phyloP scores from a whole-genome alignment of 2,329 filamentous ascomycete genomes.

The Arthroderma sp. region DNA sequence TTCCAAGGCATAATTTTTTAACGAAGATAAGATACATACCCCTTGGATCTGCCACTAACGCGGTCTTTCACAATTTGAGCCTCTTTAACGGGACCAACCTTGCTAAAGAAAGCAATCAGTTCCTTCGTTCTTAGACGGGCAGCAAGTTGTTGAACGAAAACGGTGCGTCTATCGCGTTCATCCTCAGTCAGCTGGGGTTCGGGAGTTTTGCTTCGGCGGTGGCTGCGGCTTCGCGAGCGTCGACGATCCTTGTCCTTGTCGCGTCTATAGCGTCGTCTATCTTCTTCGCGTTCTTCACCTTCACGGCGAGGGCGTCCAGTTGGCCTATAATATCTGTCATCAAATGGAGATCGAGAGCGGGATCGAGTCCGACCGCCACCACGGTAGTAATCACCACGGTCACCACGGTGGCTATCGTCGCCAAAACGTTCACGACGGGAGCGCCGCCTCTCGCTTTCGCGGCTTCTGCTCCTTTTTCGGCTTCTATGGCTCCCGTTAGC shows the following conservation, averaged over 20 bases:
- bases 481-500: constrained; percentile 59
- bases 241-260: constrained; percentile 39
- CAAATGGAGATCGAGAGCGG: constrained; percentile 58
- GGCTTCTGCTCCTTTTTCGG: constrained; percentile 66
- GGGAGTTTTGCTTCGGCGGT: constrained; percentile 33
- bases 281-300: constrained; percentile 33
- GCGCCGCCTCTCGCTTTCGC: constrained; percentile 61
- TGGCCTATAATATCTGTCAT: constrained; percentile 44
- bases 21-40: constrained; percentile 44
- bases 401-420: constrained; percentile 32
- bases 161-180: constrained; percentile 88
- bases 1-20: too few species aligned
- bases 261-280: constrained; percentile 39
- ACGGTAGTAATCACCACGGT: constrained; percentile 58
- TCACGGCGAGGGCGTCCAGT: constrained; percentile 36
- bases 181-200: constrained; percentile 78
- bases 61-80: constrained; percentile 98
- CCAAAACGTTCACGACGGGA: constrained; percentile 56
- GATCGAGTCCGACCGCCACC: constrained; percentile 51
- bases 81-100: constrained; percentile 86
- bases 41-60: constrained; percentile 92
- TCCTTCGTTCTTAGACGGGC: constrained; percentile 85
- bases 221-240: constrained; percentile 30
- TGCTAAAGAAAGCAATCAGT: constrained; percentile 88
- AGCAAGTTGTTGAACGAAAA: constrained; percentile 96